Base-by-base conservation (phyloP, 306 rosid genomes). In the Cercis canadensis region DNA sequence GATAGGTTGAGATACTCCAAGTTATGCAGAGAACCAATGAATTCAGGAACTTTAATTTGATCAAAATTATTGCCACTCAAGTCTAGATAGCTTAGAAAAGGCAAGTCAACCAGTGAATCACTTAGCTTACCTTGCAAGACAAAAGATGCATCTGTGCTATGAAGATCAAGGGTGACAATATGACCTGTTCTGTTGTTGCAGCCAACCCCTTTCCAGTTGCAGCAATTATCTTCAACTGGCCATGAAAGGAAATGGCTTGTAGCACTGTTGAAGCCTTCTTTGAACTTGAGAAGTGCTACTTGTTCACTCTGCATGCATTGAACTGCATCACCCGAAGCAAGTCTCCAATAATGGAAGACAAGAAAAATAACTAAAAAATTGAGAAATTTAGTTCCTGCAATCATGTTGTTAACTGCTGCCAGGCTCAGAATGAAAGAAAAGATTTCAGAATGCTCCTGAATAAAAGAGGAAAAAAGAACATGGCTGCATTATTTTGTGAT, bases 91-190 rank as follows among this genome's bases (percentile, higher is more conserved):
- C 57, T 51, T 4, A 51, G 0, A 51, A 15, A 17, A 12, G 57
- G 57, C 8, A 51, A 19, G 0, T 51, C 0, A 51, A n/a, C 24
- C 57, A 51, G n/a, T 0, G 57, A 51, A 15, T 0, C 6, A 51
- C 0, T 51, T 0, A 51, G 17, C 57, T 51, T 19, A 51, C 57
- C 57, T 51, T 0, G 2, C 57, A 51, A 17, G 3, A 8, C 21
- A 11, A 12, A 0, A 18, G 0, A 17, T 51, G 57, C 0, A 11
- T 51, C 24, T 51, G 4, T 18, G 21, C 11, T 0, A 0, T 0
- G 24, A 10, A 51, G 57, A 51, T 51, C 24, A 51, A 51, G 57
- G 3, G 8, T 17, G 19, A 8, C n/a, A 18, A 51, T 21, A 17
- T 51, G 10, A 51, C 21, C 21, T 4, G 57, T 0, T 51, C 9